phyloP scores from a whole-genome alignment of 768 basidiomycete genomes.

The Boletus sp. region DNA sequence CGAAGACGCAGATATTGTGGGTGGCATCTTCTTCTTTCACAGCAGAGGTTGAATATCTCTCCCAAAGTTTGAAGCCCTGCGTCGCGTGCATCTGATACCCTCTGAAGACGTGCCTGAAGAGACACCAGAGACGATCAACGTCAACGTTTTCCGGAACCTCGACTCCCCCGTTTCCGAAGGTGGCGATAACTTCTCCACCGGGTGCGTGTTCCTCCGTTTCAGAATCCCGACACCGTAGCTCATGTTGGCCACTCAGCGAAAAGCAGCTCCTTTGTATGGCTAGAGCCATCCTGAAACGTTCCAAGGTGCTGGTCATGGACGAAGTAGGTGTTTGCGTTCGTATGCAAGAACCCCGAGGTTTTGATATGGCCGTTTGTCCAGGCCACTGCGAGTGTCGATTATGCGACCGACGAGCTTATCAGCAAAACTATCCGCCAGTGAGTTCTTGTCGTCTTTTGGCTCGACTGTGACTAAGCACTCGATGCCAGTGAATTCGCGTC shows the following conservation, averaged over 20 bases:
- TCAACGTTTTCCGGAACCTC: conserved; percentile 73
- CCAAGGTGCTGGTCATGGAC: conserved; percentile 81
- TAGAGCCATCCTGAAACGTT: conserved; percentile 75
- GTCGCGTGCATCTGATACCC: conserved; percentile 78
- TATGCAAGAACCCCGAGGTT: conserved; percentile 1
- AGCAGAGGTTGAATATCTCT: not conserved
- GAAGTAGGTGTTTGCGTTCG: conserved; percentile 46
- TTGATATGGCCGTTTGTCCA: conserved; percentile 20
- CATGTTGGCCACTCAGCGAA: conserved; percentile 43
- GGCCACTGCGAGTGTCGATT: conserved; percentile 79
- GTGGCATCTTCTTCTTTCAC: conserved; percentile 20
- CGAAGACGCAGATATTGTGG: conserved; percentile 75
- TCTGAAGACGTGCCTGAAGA: conserved; percentile 46
- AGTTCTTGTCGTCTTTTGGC: conserved; percentile 22
- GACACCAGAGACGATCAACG: conserved; percentile 49
- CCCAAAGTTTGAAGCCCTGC: conserved; percentile 74
- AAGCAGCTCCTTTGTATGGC: conserved; percentile 91
- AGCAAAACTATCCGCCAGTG: conserved; percentile 79
- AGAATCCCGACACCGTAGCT: not conserved
- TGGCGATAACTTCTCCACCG: conserved; percentile 88
- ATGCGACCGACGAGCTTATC: conserved; percentile 87
- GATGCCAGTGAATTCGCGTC: conserved; percentile 65
- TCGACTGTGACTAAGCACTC: not conserved
- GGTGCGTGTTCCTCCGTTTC: conserved; percentile 42
- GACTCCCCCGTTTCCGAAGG: conserved; percentile 78